These are phyloP conservation scores for Vickermania spadyakhi DNA, from an alignment of 208 protist genomes.

Conservation along the genomic window DNA sequence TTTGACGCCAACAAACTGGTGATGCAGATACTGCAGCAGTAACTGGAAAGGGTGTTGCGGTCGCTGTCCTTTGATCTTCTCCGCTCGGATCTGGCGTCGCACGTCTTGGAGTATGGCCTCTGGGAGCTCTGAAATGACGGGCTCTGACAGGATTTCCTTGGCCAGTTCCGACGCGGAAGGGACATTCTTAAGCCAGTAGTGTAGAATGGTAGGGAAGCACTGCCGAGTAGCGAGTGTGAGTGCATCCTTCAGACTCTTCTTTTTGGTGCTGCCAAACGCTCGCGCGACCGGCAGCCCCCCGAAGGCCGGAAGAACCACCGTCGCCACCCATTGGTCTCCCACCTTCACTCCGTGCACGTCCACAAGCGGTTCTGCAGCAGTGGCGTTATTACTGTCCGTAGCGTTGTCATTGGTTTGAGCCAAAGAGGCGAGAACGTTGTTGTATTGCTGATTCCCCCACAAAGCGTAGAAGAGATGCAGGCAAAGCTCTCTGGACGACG, in stretches of 20 bases:
- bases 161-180: conserved; percentile 31
- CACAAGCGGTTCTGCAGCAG: conserved; percentile 11
- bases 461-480: conserved; percentile 66
- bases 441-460: conserved; percentile 21
- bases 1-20: conserved; percentile 17
- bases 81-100: conserved; percentile 10
- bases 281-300: conserved; percentile 51
- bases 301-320: conserved; percentile 38
- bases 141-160: conserved; percentile 34
- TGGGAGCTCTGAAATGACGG: conserved; percentile 58
- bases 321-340: conserved; percentile 71
- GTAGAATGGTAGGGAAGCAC: conserved; percentile 55
- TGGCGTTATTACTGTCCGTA: background rate
- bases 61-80: conserved; percentile 3
- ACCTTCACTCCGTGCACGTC: conserved; percentile 35
- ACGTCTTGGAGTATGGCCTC: conserved; percentile 28
- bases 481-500: conserved; percentile 26
- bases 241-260: conserved; percentile 35
- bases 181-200: conserved; percentile 40
- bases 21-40: conserved; percentile 19
- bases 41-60: conserved; percentile 13
- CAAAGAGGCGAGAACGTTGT: conserved; percentile 3
- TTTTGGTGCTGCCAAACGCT: conserved; percentile 50
- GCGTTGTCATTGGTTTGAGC: background rate
- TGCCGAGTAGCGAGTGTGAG: conserved; percentile 58